phyloP scores from a whole-genome alignment of 2,329 filamentous ascomycete species.

The Ilyonectria mors-panacis region DNA sequence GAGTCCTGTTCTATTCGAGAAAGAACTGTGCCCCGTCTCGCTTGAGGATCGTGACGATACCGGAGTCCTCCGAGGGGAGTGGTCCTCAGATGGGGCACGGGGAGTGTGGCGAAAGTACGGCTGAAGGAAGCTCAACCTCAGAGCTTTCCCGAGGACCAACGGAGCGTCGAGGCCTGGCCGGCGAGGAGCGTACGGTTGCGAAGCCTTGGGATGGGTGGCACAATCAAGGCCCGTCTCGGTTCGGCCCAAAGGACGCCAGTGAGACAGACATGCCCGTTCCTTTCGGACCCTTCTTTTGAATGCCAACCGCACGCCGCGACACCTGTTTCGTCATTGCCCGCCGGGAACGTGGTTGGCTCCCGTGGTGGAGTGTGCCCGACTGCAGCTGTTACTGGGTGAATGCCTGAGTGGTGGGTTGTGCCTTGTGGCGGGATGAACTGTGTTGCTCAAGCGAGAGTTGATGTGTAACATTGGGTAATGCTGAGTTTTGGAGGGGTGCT shows the following conservation, averaged over 20 bases:
- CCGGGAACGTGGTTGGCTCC: constrained; percentile 39
- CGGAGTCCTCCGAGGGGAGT: constrained; percentile 17
- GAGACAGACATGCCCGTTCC: constrained; percentile 24
- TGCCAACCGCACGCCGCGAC: constrained; percentile 11
- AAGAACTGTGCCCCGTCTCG: background rate
- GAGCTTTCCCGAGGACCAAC: constrained; percentile 46
- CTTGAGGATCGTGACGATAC: constrained; percentile 2
- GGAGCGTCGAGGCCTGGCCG: constrained; percentile 33
- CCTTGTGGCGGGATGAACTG: constrained; percentile 28
- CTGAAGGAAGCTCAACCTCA: constrained; percentile 3
- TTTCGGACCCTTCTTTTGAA: constrained; percentile 9
- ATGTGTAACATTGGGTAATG: background rate
- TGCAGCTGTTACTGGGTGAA: constrained; percentile 8
- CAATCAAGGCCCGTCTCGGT: constrained; percentile 40
- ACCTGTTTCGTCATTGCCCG: constrained; percentile 42
- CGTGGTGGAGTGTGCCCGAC: constrained; percentile 35
- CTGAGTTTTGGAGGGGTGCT: constrained; percentile 11
- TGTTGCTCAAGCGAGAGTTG: constrained; percentile 2
- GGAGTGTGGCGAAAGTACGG: constrained; percentile 14
- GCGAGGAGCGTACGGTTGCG: background rate
- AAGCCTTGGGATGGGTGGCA: constrained; percentile 13
- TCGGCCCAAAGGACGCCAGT: constrained; percentile 49
- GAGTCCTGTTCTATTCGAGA: background rate
- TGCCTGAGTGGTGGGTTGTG: constrained; percentile 21
- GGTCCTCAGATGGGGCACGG: background rate